Evolutionary conservation across 768 basidiomycete species (phyloP).

Genomic region (Dendrothele bispora): DNA sequence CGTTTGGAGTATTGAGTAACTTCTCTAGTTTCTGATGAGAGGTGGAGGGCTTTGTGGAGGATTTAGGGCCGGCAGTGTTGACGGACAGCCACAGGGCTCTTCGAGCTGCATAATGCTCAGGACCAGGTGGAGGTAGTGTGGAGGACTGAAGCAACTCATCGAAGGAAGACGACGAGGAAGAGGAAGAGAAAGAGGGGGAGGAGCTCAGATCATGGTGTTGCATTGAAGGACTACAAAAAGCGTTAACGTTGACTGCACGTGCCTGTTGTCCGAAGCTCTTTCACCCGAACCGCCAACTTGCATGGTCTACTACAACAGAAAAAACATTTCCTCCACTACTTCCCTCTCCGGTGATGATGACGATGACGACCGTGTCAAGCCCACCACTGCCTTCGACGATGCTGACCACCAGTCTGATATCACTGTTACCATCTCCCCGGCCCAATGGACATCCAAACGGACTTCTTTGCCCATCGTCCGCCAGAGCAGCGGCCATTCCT

Average conservation of each 20-base stretch:
- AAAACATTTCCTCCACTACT: too few relatives aligned
- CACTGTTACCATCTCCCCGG: slow-evolving; percentile 53
- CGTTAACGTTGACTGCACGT: neutral
- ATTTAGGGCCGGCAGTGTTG: slow-evolving; percentile 14
- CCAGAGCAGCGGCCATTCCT: slow-evolving; percentile 40
- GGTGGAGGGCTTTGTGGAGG: slow-evolving; percentile 26
- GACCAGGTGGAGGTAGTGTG: slow-evolving; percentile 60
- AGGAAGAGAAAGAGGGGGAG: slow-evolving; percentile 5
- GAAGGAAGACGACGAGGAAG: slow-evolving; percentile 27
- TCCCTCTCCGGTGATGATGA: slow-evolving; percentile 79
- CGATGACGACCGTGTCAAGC: slow-evolving; percentile 48
- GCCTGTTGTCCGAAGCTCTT: slow-evolving; percentile 19
- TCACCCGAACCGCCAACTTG: slow-evolving; percentile 40
- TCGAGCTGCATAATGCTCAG: slow-evolving; percentile 61
- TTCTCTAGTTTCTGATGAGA: slow-evolving; percentile 51
- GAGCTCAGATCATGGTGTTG: slow-evolving; percentile 10
- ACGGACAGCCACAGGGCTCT: slow-evolving; percentile 58
- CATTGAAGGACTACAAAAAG: too few relatives aligned
- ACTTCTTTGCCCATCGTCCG: slow-evolving; percentile 15
- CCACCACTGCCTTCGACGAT: slow-evolving; percentile 41
- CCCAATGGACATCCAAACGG: slow-evolving; percentile 58
- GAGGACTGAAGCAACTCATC: slow-evolving; percentile 37
- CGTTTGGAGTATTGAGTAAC: slow-evolving; percentile 46
- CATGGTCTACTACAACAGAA: slow-evolving; percentile 69
- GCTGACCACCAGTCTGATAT: slow-evolving; percentile 43